Evolutionary conservation across 768 basidiomycete species (phyloP), one percentile per base, ranked within the genome.

Genomic region (Russula sp.): DNA sequence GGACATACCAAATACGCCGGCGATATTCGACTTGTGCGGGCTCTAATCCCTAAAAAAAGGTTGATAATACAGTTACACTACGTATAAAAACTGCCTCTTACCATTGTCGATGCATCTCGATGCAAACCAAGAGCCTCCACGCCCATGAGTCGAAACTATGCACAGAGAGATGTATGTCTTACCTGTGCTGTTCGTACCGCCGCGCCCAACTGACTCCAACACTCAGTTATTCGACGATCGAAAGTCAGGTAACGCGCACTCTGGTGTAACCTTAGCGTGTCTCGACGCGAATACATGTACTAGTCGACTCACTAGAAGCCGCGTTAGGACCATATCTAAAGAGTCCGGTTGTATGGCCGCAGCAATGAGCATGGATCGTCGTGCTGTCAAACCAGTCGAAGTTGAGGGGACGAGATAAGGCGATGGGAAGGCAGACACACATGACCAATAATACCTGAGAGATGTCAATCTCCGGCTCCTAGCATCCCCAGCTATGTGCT

Each of bases 121-220:
- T 97, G 94, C 40, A 98, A 75, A 9, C 94, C 95, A 22, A 98
- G 83, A 3, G 94, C 94, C 63, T 64, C 37, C n/a, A 45, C 1
- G 14, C 11, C 40, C 37, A 32, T 60, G 39, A 59, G 58, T 44
- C n/a, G 51, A 55, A 48, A 44, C 3, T 10, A 32, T 18, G 51
- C 27, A n/a, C 7, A 7, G 9, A 14, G 6, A 22, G 7, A 18
- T 7, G 2, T 32, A 58, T 56, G 42, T 45, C 63, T 55, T 45
- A 64, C 63, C 70, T 96, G 94, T 9, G 94, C 94, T 37, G 94
- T 97, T 63, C 94, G 77, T 14, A 98, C 87, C 53, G 92, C 92
- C 6, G 94, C 94, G 40, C 94, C 94, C 18, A 98, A 79, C 70
- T 96, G 93, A 72, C 91, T 93, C 93, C 94, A 98, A 70, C 94